Evolutionary conservation across 345 rosid genomes (phyloP).

Genomic region (Eucalyptus globulus): DNA sequence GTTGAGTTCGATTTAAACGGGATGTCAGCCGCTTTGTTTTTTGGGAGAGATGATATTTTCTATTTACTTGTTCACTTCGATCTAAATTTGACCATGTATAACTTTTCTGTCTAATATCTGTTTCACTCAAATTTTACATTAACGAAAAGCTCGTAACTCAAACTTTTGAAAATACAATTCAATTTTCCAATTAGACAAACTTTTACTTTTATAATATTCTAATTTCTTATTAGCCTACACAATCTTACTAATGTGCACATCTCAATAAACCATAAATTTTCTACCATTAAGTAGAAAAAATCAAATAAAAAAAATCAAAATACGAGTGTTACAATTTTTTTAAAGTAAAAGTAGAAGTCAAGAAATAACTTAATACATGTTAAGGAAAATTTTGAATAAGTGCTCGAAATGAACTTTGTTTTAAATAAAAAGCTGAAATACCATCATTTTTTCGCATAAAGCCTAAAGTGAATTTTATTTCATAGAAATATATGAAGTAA

Average conservation of each 20-base stretch:
- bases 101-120: accelerated
- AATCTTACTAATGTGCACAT: neutral
- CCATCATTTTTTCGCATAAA: accelerated
- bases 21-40: accelerated
- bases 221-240: accelerated
- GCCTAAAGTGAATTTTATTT: accelerated
- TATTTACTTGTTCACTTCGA: accelerated
- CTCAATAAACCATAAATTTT: accelerated
- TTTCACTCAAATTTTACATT: neutral
- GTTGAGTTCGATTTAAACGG: accelerated
- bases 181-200: neutral
- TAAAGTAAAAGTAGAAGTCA: accelerated
- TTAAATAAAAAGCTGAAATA: accelerated
- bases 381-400: no score
- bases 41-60: accelerated
- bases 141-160: accelerated
- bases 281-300: accelerated
- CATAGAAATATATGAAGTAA: accelerated
- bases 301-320: neutral
- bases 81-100: accelerated
- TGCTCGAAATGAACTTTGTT: accelerated
- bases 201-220: neutral
- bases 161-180: neutral
- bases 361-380: accelerated
- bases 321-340: accelerated